Evolutionary conservation across 768 basidiomycete genomes (phyloP), one percentile per base, ranked within the genome.

Genomic region (Glaciozyma martinii): DNA sequence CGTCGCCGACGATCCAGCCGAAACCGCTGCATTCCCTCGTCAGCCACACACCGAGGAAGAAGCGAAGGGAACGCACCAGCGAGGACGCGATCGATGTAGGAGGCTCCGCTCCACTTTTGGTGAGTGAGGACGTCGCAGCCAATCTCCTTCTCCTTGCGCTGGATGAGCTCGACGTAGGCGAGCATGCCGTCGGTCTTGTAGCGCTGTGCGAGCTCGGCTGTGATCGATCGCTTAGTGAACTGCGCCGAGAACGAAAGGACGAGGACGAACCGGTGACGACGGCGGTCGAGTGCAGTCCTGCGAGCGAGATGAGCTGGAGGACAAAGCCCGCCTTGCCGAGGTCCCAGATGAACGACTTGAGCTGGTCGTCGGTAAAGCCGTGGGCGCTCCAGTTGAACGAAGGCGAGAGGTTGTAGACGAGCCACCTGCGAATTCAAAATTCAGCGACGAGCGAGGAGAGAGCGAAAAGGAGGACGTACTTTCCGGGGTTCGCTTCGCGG

Each of bases 321-420:
- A 91, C 87, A 72, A 92, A 93, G 61, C 88, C 89, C 62, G n/a
- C 89, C 77, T 89, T 89, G 21, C 83, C 90, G 57, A 94, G 81
- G 53, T 93, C 88, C 88, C 89, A 91, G 52, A 91, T 79, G 73
- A 93, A 93, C 76, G 82, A 83, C 81, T 87, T 90, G 71, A 94
- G 75, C 67, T 86, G 86, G 50, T 32, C 40, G 59, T 74, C 72
- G 52, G 82, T 82, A 76, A 88, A 93, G 19, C 90, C 90, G 71
- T 86, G 84, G 30, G 80, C 81, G n/a, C 83, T 79, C 91, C 90
- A 94, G 75, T 93, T 91, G 80, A 94, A 94, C 73, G 89, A 90
- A 7, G 91, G 92, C 72, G 89, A 91, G 63, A 95, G 78, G 75
- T 94, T 95, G 75, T 93, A 95, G 27, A 94, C 90, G 70, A 95